phyloP scores from a whole-genome alignment of 306 rosid genomes.

The Cyamopsis tetragonoloba region DNA sequence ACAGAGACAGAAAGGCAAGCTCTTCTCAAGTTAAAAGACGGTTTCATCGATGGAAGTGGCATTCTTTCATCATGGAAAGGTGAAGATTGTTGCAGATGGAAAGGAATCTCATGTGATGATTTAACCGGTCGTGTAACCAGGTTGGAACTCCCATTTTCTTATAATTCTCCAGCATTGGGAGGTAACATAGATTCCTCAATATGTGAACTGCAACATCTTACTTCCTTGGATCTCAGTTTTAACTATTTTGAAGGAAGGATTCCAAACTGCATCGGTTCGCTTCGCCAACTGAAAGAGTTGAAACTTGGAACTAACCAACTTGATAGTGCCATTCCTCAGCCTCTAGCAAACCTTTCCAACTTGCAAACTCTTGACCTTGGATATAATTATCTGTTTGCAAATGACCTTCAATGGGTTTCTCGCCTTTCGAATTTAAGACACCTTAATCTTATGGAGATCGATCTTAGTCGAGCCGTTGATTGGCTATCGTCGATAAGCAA shows the following conservation, averaged over 20 bases:
- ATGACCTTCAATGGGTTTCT: conserved; percentile 22
- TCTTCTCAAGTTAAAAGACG: conserved; percentile 6
- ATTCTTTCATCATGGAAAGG: neutral
- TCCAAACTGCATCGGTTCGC: conserved; percentile 18
- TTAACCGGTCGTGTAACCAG: conserved; percentile 6
- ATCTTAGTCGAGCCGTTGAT: conserved; percentile 1
- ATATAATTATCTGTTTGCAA: neutral
- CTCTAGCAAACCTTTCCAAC: neutral
- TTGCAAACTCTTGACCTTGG: neutral
- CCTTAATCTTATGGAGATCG: neutral
- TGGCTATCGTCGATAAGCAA: conserved; percentile 2
- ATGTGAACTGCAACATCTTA: neutral
- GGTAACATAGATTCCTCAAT: neutral
- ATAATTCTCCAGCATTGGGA: neutral
- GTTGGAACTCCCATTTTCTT: neutral
- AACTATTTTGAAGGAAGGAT: neutral
- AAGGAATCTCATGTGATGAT: neutral
- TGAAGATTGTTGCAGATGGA: conserved; percentile 8
- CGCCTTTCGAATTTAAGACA: conserved; percentile 18
- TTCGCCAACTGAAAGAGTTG: neutral
- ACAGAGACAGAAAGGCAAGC: neutral
- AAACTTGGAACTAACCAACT: neutral
- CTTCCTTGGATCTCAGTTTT: neutral
- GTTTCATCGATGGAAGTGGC: neutral
- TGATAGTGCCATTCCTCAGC: neutral